Evolutionary conservation across 257 asterid species (phyloP).

Genomic region (Datura wrightii): DNA sequence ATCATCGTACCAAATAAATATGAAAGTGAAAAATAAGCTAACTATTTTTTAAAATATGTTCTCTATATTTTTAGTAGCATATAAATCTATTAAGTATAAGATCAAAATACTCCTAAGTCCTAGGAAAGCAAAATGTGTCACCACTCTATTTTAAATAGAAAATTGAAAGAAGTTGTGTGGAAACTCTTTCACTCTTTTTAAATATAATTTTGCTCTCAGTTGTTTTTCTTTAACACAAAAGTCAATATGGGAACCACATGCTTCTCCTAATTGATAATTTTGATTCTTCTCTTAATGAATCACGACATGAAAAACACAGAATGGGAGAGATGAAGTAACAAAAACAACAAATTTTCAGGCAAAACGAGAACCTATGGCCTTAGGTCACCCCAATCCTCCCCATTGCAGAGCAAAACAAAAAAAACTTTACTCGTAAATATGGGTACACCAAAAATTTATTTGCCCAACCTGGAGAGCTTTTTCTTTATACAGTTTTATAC

Average conservation of each 20-base stretch:
- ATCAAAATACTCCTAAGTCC: background rate
- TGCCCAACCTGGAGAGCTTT: conserved; percentile 14
- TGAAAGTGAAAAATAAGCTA: too few relatives aligned
- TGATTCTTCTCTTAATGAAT: conserved; percentile 17
- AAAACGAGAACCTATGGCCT: background rate
- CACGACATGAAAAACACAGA: background rate
- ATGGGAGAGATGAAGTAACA: background rate
- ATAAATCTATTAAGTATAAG: background rate
- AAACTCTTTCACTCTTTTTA: conserved; percentile 9
- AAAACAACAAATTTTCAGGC: conserved; percentile 4
- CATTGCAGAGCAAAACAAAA: background rate
- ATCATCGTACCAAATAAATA: too few relatives aligned
- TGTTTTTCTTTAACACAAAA: background rate
- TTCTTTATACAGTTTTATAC: background rate
- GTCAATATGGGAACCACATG: background rate
- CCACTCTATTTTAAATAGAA: conserved; percentile 1
- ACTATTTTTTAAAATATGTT: too few relatives aligned
- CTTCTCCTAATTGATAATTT: conserved; percentile 3
- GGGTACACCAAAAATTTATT: background rate
- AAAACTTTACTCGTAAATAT: background rate
- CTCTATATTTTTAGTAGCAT: too few relatives aligned
- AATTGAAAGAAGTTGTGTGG: background rate
- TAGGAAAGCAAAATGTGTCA: background rate
- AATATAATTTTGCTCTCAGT: background rate
- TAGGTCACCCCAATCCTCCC: background rate